A percentile compares a stretch with the other conserved stretches of the same genome.
These are phyloP conservation scores for Ambrosiella beaveri DNA, from an alignment of 2,329 filamentous ascomycete genomes.

Conservation along the genomic window DNA sequence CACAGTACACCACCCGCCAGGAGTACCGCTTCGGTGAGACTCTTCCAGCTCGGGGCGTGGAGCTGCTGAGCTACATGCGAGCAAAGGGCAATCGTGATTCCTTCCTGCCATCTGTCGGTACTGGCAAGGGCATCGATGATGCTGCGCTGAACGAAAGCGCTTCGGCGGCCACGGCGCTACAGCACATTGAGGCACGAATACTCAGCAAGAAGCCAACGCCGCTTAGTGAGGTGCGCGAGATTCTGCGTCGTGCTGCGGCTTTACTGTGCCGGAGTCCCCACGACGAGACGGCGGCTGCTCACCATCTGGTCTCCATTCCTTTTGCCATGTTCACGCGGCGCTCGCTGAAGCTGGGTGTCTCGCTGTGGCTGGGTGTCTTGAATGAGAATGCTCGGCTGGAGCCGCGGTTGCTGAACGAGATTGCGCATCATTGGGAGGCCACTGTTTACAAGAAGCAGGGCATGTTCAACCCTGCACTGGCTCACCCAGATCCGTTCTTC, in stretches of 20 bases:
- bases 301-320: slow-evolving; percentile 80
- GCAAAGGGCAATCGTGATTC: slow-evolving; percentile 38
- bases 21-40: slow-evolving; percentile 82
- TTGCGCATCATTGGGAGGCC: slow-evolving; percentile 79
- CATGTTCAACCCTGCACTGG: slow-evolving; percentile 58
- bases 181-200: slow-evolving; percentile 55
- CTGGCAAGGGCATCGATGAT: not conserved
- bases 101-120: slow-evolving; percentile 33
- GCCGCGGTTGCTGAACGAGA: slow-evolving; percentile 67
- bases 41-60: slow-evolving; percentile 48
- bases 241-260: slow-evolving; percentile 68
- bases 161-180: slow-evolving; percentile 47
- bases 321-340: slow-evolving; percentile 89
- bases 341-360: slow-evolving; percentile 87
- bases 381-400: slow-evolving; percentile 88
- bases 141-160: slow-evolving; percentile 27
- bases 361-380: slow-evolving; percentile 90
- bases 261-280: slow-evolving; percentile 63
- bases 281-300: slow-evolving; percentile 62
- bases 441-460: slow-evolving; percentile 63
- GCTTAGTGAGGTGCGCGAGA: slow-evolving; percentile 59
- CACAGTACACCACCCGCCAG: slow-evolving; percentile 91
- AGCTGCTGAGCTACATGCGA: slow-evolving; percentile 36
- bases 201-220: slow-evolving; percentile 51
- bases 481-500: slow-evolving; percentile 75